phyloP scores from a whole-genome alignment of 1,284 basidiomycete genomes.

The Boletellus deceptivus region DNA sequence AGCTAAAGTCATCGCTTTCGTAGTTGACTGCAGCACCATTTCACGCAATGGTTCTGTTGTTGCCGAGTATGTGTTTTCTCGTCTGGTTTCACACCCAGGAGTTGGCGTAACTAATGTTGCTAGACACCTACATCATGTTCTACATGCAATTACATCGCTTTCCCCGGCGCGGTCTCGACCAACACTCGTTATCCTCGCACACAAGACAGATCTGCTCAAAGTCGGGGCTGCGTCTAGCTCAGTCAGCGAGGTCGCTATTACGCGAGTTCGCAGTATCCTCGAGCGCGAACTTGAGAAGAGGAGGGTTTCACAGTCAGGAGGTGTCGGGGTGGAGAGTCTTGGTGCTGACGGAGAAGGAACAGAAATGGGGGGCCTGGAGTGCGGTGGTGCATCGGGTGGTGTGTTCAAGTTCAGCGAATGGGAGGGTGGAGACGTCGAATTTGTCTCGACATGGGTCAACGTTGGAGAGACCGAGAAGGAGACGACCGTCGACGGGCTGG shows the following conservation, averaged over 20 bases:
- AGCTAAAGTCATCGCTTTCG: constrained; percentile 66
- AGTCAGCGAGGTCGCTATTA: constrained; percentile 55
- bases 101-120: not conserved
- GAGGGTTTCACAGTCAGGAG: constrained; percentile 55
- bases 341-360: constrained; percentile 59
- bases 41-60: constrained; percentile 69
- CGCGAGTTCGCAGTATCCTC: constrained; percentile 68
- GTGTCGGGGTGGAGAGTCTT: constrained; percentile 67
- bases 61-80: constrained; percentile 64
- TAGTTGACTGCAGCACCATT: constrained; percentile 72
- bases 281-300: constrained; percentile 81
- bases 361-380: constrained; percentile 66
- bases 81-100: not conserved
- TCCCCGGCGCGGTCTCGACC: constrained; percentile 66
- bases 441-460: constrained; percentile 58
- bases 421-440: constrained; percentile 74
- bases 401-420: constrained; percentile 70
- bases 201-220: constrained; percentile 72
- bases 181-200: constrained; percentile 62
- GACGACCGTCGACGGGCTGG: constrained; percentile 39
- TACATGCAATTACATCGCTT: constrained; percentile 67
- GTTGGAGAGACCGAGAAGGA: constrained; percentile 35
- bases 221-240: constrained; percentile 43
- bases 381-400: constrained; percentile 44
- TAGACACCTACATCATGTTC: constrained; percentile 69